Conservation (phyloP, 2,329 filamentous ascomycete genomes). For the Didymella pinodella region DNA sequence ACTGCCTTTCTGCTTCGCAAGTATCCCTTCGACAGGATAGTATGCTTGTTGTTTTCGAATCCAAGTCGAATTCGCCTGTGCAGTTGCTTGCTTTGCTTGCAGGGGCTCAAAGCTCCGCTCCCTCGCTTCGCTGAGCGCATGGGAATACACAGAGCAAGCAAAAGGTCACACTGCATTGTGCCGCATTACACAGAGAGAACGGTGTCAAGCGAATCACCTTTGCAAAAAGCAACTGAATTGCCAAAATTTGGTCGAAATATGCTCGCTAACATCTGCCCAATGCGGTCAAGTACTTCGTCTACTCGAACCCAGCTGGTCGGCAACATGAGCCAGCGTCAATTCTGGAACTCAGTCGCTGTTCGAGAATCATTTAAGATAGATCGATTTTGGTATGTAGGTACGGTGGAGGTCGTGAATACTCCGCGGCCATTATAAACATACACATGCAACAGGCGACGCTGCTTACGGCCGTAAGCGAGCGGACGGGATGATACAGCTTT, state of each 20-base stretch:
- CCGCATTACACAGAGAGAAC: not conserved
- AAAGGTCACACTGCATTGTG: not conserved
- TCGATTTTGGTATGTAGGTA: not conserved
- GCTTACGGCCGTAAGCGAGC: conserved; percentile 10
- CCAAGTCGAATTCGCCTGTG: not conserved
- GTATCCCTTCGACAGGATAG: no score
- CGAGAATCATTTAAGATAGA: not conserved
- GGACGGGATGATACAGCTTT: not conserved
- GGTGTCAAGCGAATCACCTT: not conserved
- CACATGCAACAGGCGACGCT: not conserved
- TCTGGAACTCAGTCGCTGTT: not conserved
- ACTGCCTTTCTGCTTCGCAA: not conserved
- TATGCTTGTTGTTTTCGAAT: no score
- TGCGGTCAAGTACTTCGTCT: conserved; percentile 22
- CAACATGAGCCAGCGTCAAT: not conserved
- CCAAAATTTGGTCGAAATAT: not conserved
- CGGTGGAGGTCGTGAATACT: not conserved
- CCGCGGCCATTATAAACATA: not conserved
- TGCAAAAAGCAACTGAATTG: conserved; percentile 5
- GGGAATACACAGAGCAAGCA: not conserved
- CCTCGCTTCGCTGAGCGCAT: not conserved
- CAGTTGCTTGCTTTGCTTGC: not conserved
- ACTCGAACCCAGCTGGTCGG: conserved; percentile 2
- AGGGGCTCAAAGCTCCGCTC: not conserved
- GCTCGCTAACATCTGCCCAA: conserved; percentile 24